Percentiles rank a stretch among this genome's conserved stretches.
These are phyloP conservation scores for Psilocybe tampanensis DNA, from an alignment of 768 basidiomycete species.

Conservation along the genomic window DNA sequence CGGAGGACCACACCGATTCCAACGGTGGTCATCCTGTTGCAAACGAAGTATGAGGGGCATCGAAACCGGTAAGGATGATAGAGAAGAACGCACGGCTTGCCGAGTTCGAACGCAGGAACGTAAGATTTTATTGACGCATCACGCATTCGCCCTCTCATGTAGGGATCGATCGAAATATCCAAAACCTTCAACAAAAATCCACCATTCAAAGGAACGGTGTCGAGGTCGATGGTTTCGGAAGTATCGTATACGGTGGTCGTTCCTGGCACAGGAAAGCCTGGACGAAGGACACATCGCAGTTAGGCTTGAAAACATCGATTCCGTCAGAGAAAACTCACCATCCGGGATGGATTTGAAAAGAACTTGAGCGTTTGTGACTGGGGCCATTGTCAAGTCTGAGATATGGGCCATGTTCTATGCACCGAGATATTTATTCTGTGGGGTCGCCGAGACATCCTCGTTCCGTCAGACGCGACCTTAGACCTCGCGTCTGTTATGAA, in stretches of 20 bases:
- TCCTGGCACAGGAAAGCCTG: slow-evolving; percentile 45
- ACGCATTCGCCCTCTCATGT: slow-evolving; percentile 43
- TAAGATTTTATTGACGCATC: slow-evolving; percentile 28
- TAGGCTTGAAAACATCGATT: too few species aligned
- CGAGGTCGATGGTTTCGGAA: slow-evolving; percentile 50
- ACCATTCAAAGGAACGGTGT: slow-evolving; percentile 44
- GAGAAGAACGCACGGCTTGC: slow-evolving; percentile 35
- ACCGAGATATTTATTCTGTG: too few species aligned
- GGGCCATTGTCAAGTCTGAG: too few species aligned
- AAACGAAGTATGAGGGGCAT: not conserved
- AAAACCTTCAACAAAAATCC: slow-evolving; percentile 54
- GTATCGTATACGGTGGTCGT: slow-evolving; percentile 48
- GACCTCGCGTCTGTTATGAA: too few species aligned
- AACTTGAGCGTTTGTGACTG: slow-evolving; percentile 34
- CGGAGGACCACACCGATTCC: slow-evolving; percentile 49
- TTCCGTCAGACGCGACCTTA: too few species aligned
- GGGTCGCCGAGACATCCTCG: too few species aligned
- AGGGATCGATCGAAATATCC: slow-evolving; percentile 45
- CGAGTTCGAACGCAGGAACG: slow-evolving; percentile 29
- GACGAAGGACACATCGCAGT: too few species aligned
- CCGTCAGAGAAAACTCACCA: slow-evolving; percentile 18
- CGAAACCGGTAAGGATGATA: not conserved
- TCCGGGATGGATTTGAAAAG: slow-evolving; percentile 39
- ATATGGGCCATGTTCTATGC: too few species aligned
- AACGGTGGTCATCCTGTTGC: slow-evolving; percentile 26